These are phyloP conservation scores for Boletus eberwhitei DNA, from an alignment of 768 basidiomycete genomes.

Conservation along the genomic window DNA sequence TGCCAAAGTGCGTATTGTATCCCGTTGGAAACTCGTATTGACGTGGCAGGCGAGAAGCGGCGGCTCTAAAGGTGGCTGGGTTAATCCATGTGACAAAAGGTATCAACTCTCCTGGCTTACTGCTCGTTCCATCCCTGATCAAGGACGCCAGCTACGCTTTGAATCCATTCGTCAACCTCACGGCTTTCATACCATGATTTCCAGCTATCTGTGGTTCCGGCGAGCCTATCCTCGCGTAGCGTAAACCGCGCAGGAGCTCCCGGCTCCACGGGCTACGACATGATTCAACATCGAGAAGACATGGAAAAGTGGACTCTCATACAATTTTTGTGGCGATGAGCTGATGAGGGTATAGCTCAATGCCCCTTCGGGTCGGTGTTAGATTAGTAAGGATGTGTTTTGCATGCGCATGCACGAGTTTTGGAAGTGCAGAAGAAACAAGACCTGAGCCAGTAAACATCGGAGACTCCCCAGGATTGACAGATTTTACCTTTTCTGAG, in stretches of 20 bases:
- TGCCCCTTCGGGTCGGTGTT: slow-evolving; percentile 47
- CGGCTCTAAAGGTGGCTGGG: slow-evolving; percentile 42
- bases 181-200: slow-evolving; percentile 70
- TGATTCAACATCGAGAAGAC: slow-evolving; percentile 4
- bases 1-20: slow-evolving; percentile 77
- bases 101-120: slow-evolving; percentile 39
- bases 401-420: slow-evolving; percentile 78
- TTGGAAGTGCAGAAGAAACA: slow-evolving; percentile 66
- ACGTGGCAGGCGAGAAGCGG: slow-evolving; percentile 50
- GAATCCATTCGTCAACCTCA: slow-evolving; percentile 94
- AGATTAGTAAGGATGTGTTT: slow-evolving; percentile 58
- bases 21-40: slow-evolving; percentile 97
- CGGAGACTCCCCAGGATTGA: neutral
- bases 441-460: slow-evolving; percentile 55
- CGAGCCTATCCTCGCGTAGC: slow-evolving; percentile 70
- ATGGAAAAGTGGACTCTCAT: slow-evolving; percentile 11
- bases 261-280: slow-evolving; percentile 67
- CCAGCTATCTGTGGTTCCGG: slow-evolving; percentile 80
- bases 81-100: neutral
- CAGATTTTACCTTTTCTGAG: slow-evolving; percentile 75
- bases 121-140: slow-evolving; percentile 89
- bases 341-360: slow-evolving; percentile 82
- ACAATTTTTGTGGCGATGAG: slow-evolving; percentile 82
- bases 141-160: slow-evolving; percentile 80
- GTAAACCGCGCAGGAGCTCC: slow-evolving; percentile 61